These are phyloP conservation scores for Malassezia caprae DNA, from an alignment of 1,284 basidiomycete species.

Conservation along the genomic window DNA sequence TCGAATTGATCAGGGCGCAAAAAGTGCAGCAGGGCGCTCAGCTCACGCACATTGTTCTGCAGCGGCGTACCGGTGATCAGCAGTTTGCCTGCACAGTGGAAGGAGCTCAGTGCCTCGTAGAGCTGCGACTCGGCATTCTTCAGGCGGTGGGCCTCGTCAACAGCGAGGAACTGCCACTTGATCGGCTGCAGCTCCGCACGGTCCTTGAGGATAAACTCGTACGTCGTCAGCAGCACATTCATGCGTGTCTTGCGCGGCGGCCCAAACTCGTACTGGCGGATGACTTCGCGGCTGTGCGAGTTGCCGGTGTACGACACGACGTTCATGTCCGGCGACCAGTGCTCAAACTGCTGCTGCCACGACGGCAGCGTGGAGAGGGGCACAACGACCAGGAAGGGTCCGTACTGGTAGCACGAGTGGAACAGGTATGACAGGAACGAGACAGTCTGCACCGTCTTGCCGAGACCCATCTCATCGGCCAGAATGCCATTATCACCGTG, in stretches of 20 bases:
- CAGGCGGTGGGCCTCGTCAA: conserved; percentile 95
- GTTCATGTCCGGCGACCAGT: conserved; percentile 85
- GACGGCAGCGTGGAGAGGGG: conserved; percentile 97
- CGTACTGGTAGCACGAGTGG: conserved; percentile 78
- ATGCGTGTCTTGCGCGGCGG: conserved; percentile 71
- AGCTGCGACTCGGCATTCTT: conserved; percentile 97
- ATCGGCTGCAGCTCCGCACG: conserved; percentile 77
- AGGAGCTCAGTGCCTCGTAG: conserved; percentile 83
- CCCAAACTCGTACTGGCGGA: conserved; percentile 76
- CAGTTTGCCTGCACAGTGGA: conserved; percentile 79
- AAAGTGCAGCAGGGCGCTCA: conserved; percentile 95
- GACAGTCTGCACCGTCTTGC: conserved; percentile 94
- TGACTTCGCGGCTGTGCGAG: conserved; percentile 66
- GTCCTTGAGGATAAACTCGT: conserved; percentile 99
- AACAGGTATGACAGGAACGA: conserved; percentile 93
- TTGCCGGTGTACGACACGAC: conserved; percentile 89
- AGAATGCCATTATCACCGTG: conserved; percentile 92
- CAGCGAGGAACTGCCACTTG: conserved; percentile 98
- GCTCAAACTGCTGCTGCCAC: conserved; percentile 92
- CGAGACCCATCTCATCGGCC: conserved; percentile 98
- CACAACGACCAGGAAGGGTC: conserved; percentile 94
- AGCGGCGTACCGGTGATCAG: conserved; percentile 96
- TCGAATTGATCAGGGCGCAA: conserved; percentile 93
- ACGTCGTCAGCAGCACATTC: conserved; percentile 92
- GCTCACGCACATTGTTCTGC: conserved; percentile 97